Evolutionary conservation across 2,329 filamentous ascomycete genomes (phyloP), one percentile per base, ranked within the genome.

Genomic region (Sclerotinia borealis): DNA sequence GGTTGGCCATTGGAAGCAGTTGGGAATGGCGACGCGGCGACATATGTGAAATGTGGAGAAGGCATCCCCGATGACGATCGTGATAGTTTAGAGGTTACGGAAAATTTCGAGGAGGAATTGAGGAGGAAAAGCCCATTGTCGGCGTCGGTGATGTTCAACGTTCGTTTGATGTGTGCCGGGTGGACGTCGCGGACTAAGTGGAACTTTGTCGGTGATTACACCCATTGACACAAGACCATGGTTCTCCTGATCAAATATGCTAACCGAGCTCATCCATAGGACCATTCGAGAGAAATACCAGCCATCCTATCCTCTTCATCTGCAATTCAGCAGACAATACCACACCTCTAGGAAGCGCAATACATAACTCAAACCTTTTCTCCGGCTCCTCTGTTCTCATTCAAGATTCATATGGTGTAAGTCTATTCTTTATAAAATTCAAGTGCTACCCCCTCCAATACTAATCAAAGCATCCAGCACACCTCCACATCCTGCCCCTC

Each of bases 31-130:
- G 15, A 41, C 69, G 25, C 31, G 70, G 29, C 64, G 71, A 1
- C 74, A 79, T 10, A 82, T 79, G 67, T 72, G 70, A 2, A 75
- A 75, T 25, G 76, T 77, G 0, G 82, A 41, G 36, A 55, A 81
- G 0, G 78, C 77, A 0, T 74, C 77, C 8, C 79, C 79, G 64
- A 73, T 76, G 0, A 69, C 74, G 7, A 78, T 67, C 67, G 75
- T 71, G 55, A 66, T 77, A 55, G 71, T 60, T 2, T 77, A 75
- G 64, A 65, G 73, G 25, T 75, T 73, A 6, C 72, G 76, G 68
- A 71, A 64, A 8, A 61, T 25, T 41, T 71, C 2, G 67, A 71
- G 51, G 72, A 75, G 5, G 76, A 74, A 56, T 71, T 70, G 68
- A 63, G 67, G 68, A 66, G 70, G 41, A 31, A 64, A 67, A 8